Percentiles rank a stretch among this genome's conserved stretches.
Conservation (phyloP, 2,329 filamentous ascomycete species). For the Xylariaceae sp. region DNA sequence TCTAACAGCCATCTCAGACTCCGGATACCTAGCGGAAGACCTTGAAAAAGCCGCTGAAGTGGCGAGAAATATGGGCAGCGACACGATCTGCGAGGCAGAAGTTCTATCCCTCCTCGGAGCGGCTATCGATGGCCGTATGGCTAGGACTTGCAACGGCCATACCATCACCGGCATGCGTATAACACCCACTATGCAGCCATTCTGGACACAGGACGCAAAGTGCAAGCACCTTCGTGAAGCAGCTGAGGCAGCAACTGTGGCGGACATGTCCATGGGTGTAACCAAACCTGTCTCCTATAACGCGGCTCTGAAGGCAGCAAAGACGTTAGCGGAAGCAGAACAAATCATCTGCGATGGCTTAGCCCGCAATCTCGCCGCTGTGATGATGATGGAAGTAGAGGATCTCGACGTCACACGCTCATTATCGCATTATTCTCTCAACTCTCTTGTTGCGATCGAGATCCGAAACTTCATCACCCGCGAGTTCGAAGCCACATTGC, state of each 20-base stretch:
- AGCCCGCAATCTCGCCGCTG: constrained; percentile 44
- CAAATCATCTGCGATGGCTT: constrained; percentile 43
- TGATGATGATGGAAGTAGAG: constrained; percentile 47
- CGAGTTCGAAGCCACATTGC: constrained; percentile 48
- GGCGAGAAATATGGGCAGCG: constrained; percentile 47
- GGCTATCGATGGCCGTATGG: constrained; percentile 45
- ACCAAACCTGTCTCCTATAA: constrained; percentile 41
- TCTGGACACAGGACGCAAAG: constrained; percentile 53
- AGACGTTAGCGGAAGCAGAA: constrained; percentile 43
- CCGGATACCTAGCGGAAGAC: constrained; percentile 49
- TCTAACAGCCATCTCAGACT: constrained; percentile 48
- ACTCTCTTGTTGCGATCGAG: constrained; percentile 48
- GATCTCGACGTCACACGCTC: constrained; percentile 45
- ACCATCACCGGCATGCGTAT: constrained; percentile 53
- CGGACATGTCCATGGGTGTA: constrained; percentile 27
- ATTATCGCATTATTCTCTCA: constrained; percentile 41
- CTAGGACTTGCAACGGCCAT: constrained; percentile 43
- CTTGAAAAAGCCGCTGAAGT: constrained; percentile 42
- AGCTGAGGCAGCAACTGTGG: constrained; percentile 38
- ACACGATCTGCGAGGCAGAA: constrained; percentile 49
- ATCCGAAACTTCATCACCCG: constrained; percentile 49
- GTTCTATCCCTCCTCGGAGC: constrained; percentile 51
- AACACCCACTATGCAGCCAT: constrained; percentile 43
- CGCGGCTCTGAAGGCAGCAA: constrained; percentile 41
- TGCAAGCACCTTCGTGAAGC: constrained; percentile 47